Evolutionary conservation across 371 early-diverging fungal species (phyloP), one percentile per base, ranked within the genome.

Genomic region (Quaeritorhiza haematococci): DNA sequence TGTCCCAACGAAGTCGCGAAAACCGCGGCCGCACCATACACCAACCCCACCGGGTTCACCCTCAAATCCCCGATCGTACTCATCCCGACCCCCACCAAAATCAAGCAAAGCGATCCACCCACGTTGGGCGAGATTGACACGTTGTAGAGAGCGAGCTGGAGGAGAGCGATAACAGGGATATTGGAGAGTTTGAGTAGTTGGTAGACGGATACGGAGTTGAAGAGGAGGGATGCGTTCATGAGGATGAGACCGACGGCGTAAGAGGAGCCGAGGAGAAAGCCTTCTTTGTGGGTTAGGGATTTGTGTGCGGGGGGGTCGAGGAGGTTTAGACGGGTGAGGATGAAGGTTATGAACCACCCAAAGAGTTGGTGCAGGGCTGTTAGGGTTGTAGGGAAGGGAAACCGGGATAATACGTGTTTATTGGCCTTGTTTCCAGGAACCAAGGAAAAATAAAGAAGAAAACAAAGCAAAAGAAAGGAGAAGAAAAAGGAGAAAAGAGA

Each of bases 361-460:
- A 51, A 62, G 1, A 62, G 55, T 28, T 62, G 62, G 50, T 62
- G 62, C 3, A 62, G 35, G 6, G 62, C 62, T 6, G 62, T 62
- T 27, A 62, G 34, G 21, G 62, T 51, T 3, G 62, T 51, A 0
- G 62, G 51, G 38, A 38, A 62, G 5, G 62, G 62, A 45, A 62
- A 62, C 27, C 56, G n/a, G n/a, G n/a, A n/a, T n/a, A n/a, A n/a
- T n/a, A n/a, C n/a, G n/a, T n/a, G n/a, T n/a, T n/a, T n/a, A n/a
- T n/a, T n/a, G n/a, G n/a, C n/a, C n/a, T n/a, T n/a, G n/a, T n/a
- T n/a, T n/a, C n/a, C n/a, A n/a, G n/a, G n/a, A n/a, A n/a, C n/a
- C n/a, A n/a, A n/a, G n/a, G n/a, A n/a, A n/a, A n/a, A n/a, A n/a
- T n/a, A n/a, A n/a, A n/a, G n/a, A n/a, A n/a, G n/a, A n/a, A n/a